phyloP scores from a whole-genome alignment of 208 protist species.

The Leishmania mexicana region DNA sequence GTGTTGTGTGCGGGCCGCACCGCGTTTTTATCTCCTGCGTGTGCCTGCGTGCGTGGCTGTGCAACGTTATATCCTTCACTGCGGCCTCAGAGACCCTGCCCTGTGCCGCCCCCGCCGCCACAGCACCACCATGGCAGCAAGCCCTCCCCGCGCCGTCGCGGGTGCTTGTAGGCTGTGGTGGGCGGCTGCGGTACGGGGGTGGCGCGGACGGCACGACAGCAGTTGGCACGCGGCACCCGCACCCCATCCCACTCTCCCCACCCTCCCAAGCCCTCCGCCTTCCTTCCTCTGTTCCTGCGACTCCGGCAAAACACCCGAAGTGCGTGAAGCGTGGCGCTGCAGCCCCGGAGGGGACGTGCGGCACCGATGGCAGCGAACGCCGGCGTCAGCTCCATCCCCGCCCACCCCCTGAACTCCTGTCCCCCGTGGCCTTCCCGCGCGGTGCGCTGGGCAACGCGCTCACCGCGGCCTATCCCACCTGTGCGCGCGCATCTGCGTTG shows the following conservation, averaged over 20 bases:
- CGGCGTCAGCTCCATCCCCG: too few relatives aligned
- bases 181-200: too few relatives aligned
- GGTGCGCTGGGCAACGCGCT: background rate
- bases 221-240: too few relatives aligned
- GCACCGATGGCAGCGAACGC: background rate
- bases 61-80: background rate
- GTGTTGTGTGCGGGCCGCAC: too few relatives aligned
- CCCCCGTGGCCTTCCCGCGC: background rate
- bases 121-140: too few relatives aligned
- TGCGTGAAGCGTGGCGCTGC: background rate
- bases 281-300: background rate
- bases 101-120: too few relatives aligned
- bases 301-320: background rate
- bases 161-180: too few relatives aligned
- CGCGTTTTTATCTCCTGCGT: too few relatives aligned
- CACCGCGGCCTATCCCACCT: background rate
- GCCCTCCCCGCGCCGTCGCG: too few relatives aligned
- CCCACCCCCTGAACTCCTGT: background rate
- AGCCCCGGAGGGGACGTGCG: background rate
- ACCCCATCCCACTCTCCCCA: background rate
- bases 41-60: background rate
- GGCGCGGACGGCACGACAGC: too few relatives aligned
- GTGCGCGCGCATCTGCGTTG: background rate
- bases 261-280: background rate
- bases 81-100: too few relatives aligned